Evolutionary conservation across 495 filamentous ascomycete genomes (phyloP).

Genomic region (Xylaria venustula): DNA sequence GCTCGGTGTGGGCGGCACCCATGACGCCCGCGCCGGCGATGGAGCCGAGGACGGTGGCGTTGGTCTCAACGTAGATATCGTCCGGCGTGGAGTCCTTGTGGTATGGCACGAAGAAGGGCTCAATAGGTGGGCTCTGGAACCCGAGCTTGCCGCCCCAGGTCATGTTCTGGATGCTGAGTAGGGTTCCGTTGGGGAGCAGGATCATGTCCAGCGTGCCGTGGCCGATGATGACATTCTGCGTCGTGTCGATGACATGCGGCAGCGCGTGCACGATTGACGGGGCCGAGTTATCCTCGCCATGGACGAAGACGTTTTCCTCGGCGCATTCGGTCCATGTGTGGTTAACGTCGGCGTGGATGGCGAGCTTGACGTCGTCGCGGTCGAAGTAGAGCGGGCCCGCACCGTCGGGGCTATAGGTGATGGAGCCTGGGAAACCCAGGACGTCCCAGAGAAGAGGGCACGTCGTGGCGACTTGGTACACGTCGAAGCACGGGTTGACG

Average conservation of each 20-base stretch:
- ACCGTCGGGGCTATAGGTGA: conserved; percentile 51
- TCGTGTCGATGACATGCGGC: conserved; percentile 69
- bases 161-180: conserved; percentile 81
- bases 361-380: conserved; percentile 68
- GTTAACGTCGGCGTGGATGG: conserved; percentile 64
- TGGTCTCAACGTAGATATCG: conserved; percentile 21
- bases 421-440: conserved; percentile 67
- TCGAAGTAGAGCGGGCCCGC: conserved; percentile 70
- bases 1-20: conserved; percentile 35
- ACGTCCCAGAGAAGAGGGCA: conserved; percentile 75
- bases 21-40: conserved; percentile 32
- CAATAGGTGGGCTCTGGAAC: conserved; percentile 59
- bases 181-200: conserved; percentile 64
- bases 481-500: conserved; percentile 80
- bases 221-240: conserved; percentile 67
- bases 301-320: conserved; percentile 53
- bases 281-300: conserved; percentile 47
- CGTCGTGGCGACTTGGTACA: conserved; percentile 72
- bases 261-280: conserved; percentile 58
- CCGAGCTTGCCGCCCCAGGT: conserved; percentile 74
- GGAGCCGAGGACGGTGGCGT: conserved; percentile 15
- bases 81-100: conserved; percentile 36
- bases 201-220: conserved; percentile 65
- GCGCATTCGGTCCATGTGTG: conserved; percentile 63
- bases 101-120: conserved; percentile 67